Evolutionary conservation across 2,329 filamentous ascomycete genomes (phyloP).

Genomic region (Chaetomiaceae sp.): DNA sequence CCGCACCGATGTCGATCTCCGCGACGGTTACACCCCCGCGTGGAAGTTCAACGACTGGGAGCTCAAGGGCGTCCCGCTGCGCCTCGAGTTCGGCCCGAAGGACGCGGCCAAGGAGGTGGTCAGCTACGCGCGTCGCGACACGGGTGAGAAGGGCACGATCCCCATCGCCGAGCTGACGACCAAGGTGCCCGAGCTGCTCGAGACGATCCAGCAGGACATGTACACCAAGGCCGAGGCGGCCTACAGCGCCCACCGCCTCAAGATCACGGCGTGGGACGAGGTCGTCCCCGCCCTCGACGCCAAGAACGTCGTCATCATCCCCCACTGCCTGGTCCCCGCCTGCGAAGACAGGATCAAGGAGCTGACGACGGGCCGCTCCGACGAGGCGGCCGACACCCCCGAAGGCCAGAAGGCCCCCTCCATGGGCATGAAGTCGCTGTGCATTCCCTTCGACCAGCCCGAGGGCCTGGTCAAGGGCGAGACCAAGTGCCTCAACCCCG

Average conservation of each 20-base stretch:
- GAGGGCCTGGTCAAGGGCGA: slow-evolving; percentile 70
- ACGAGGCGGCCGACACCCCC: slow-evolving; percentile 39
- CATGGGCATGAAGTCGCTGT: slow-evolving; percentile 66
- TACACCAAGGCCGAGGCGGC: slow-evolving; percentile 68
- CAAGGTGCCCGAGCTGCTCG: slow-evolving; percentile 74
- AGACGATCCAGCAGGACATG: slow-evolving; percentile 85
- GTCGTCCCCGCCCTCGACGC: slow-evolving; percentile 84
- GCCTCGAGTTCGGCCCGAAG: slow-evolving; percentile 93
- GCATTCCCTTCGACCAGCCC: slow-evolving; percentile 76
- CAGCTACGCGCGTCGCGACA: slow-evolving; percentile 81
- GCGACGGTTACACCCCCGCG: slow-evolving; percentile 88
- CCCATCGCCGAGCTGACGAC: slow-evolving; percentile 67
- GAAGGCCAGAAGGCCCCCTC: slow-evolving; percentile 51
- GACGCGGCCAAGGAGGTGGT: slow-evolving; percentile 83
- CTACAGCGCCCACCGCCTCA: slow-evolving; percentile 75
- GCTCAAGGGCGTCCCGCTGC: slow-evolving; percentile 87
- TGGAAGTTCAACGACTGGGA: slow-evolving; percentile 99
- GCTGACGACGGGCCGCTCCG: slow-evolving; percentile 30
- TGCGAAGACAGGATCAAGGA: slow-evolving; percentile 58
- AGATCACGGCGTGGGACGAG: slow-evolving; percentile 82
- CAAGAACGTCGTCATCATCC: slow-evolving; percentile 91
- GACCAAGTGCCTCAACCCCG: slow-evolving; percentile 88
- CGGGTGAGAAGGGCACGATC: slow-evolving; percentile 75
- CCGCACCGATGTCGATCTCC: slow-evolving; percentile 73
- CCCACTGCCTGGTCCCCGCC: slow-evolving; percentile 72